Evolutionary conservation across 2,329 filamentous ascomycete genomes (phyloP).

Genomic region (Cryphonectria naterciae): DNA sequence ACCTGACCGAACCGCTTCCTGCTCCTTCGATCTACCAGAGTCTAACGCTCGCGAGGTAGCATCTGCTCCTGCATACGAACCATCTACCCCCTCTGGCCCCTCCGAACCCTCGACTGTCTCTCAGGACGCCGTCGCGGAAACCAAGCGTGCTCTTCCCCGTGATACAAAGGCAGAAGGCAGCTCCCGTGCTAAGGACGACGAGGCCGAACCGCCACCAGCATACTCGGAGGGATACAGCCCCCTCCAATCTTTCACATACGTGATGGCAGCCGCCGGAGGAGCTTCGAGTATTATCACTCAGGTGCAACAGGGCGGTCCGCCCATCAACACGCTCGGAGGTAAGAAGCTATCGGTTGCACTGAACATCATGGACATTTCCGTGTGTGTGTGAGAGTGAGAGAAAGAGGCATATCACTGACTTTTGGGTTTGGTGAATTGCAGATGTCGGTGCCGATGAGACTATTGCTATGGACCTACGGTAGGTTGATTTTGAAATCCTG

Average conservation of each 20-base stretch:
- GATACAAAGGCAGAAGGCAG: constrained; percentile 75
- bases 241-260: constrained; percentile 88
- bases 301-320: constrained; percentile 90
- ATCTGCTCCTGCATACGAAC: constrained; percentile 61
- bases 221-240: constrained; percentile 96
- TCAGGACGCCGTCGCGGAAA: constrained; percentile 67
- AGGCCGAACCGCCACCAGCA: constrained; percentile 91
- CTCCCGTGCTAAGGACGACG: constrained; percentile 71
- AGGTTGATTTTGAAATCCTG: constrained; percentile 39
- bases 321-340: constrained; percentile 89
- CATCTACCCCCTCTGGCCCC: constrained; percentile 44
- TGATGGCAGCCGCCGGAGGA: constrained; percentile 97
- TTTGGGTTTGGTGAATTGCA: constrained; percentile 39
- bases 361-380: neutral
- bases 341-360: constrained; percentile 35
- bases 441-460: constrained; percentile 90
- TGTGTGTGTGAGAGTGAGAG: neutral
- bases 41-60: constrained; percentile 36
- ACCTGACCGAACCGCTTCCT: constrained; percentile 41
- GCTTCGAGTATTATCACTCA: constrained; percentile 99
- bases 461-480: constrained; percentile 93
- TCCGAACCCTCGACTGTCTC: constrained; percentile 44
- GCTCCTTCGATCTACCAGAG: constrained; percentile 33
- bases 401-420: constrained; percentile 25
- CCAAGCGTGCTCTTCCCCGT: constrained; percentile 80